Evolutionary conservation across 1,139 yeast species (phyloP).

Genomic region (Kurtzmaniella natalensis): DNA sequence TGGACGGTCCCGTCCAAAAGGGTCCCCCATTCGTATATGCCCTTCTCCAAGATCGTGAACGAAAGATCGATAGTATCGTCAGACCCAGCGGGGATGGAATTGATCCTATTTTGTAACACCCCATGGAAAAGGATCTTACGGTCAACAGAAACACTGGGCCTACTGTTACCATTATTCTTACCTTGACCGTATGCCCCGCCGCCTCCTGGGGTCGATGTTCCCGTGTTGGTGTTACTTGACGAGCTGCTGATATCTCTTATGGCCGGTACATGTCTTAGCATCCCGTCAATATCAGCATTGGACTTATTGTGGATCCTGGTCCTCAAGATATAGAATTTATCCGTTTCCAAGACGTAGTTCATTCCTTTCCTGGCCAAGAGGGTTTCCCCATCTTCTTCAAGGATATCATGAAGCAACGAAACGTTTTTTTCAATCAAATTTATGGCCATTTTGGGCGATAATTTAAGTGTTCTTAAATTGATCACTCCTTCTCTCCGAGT

Average conservation of each 20-base stretch:
- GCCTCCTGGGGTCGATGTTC: constrained; percentile 7
- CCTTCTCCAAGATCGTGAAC: constrained; percentile 59
- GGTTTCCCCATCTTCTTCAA: constrained; percentile 10
- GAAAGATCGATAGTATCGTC: constrained; percentile 42
- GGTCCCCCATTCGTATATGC: constrained; percentile 78
- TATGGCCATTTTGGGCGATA: constrained; percentile 51
- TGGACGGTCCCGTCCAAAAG: constrained; percentile 47
- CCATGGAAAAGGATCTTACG: constrained; percentile 60
- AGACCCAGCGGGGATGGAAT: constrained; percentile 40
- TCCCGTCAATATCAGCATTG: constrained; percentile 41
- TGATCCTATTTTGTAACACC: constrained; percentile 48
- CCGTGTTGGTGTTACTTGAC: no score
- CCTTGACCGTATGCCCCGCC: constrained; percentile 11
- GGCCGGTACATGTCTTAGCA: constrained; percentile 63
- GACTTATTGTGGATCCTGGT: constrained; percentile 46
- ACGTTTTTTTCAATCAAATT: constrained; percentile 48
- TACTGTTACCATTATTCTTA: constrained; percentile 12
- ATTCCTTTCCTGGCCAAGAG: constrained; percentile 14
- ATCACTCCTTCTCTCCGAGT: constrained; percentile 47
- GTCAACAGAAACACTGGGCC: constrained; percentile 34
- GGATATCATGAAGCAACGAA: constrained; percentile 30
- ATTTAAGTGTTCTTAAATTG: constrained; percentile 61
- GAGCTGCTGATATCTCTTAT: constrained; percentile 20
- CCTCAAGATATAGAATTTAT: constrained; percentile 46
- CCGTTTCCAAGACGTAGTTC: constrained; percentile 28